These are phyloP conservation scores for Xanthoconium stramineum DNA, from an alignment of 768 basidiomycete species.

Conservation along the genomic window DNA sequence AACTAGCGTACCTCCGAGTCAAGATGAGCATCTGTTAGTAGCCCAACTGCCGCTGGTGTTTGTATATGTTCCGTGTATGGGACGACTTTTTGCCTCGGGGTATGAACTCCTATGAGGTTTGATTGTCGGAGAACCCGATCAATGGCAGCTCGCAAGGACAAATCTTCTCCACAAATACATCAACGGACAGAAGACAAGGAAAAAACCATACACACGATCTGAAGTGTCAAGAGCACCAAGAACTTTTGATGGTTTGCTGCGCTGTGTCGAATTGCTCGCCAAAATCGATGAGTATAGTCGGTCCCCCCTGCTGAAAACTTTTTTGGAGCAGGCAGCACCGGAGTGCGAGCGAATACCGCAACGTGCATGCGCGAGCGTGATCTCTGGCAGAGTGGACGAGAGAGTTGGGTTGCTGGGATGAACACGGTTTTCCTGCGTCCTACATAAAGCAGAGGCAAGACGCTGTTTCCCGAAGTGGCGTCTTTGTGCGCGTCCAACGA, in stretches of 20 bases:
- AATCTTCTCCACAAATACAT: conserved; percentile 16
- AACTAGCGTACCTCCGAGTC: conserved; percentile 11
- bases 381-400: conserved; percentile 18
- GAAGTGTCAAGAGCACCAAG: conserved; percentile 24
- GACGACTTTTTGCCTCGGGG: not conserved
- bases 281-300: conserved; percentile 1
- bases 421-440: conserved; percentile 7
- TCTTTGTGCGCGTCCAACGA: conserved; percentile 52
- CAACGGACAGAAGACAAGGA: not conserved
- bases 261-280: conserved; percentile 2
- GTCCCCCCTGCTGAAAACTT: conserved; percentile 1
- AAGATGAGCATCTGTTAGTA: not conserved
- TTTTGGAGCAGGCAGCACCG: not conserved
- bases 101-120: conserved; percentile 22
- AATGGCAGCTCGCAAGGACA: conserved; percentile 29
- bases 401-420: not conserved
- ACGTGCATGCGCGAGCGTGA: conserved; percentile 28
- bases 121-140: conserved; percentile 26
- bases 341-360: not conserved
- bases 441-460: conserved; percentile 44
- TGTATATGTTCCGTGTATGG: not conserved
- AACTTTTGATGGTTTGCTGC: conserved; percentile 21
- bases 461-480: conserved; percentile 60
- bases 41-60: not conserved
- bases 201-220: conserved; percentile 24